These are phyloP conservation scores for Apiospora rasikravindrae DNA, from an alignment of 2,329 filamentous ascomycete species.

Conservation along the genomic window DNA sequence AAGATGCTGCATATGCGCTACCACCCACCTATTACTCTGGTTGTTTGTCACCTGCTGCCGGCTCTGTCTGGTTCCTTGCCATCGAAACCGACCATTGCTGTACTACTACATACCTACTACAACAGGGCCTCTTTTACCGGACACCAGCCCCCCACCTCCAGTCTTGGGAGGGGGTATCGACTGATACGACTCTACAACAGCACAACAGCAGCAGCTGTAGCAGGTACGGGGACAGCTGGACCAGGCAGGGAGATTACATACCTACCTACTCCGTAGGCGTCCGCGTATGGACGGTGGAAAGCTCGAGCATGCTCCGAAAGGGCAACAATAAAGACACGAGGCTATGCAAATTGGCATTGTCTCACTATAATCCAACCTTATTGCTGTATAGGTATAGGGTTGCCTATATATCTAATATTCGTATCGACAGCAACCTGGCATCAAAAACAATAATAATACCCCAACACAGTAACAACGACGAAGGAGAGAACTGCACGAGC, in stretches of 20 bases:
- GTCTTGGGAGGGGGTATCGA: background rate
- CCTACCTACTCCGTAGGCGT: too few relatives aligned
- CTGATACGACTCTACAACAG: background rate
- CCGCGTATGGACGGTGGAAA: too few relatives aligned
- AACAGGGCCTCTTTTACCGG: background rate
- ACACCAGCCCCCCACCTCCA: background rate
- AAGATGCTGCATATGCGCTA: slow-evolving; percentile 15
- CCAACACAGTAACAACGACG: background rate
- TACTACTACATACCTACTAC: background rate
- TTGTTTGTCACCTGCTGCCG: background rate
- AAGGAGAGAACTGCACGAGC: background rate
- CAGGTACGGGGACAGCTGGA: too few relatives aligned
- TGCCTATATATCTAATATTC: background rate
- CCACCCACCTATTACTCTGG: slow-evolving; percentile 10
- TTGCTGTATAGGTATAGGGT: background rate
- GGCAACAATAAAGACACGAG: background rate
- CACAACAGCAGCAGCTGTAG: background rate
- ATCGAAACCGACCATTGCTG: background rate
- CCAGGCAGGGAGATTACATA: too few relatives aligned
- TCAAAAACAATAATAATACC: background rate
- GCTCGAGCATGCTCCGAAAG: background rate
- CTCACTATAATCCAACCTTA: background rate
- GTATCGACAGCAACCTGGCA: background rate
- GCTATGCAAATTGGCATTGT: background rate
- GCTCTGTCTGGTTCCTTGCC: background rate